phyloP scores from a whole-genome alignment of 768 basidiomycete genomes.

The Podaxis carcinomalis region DNA sequence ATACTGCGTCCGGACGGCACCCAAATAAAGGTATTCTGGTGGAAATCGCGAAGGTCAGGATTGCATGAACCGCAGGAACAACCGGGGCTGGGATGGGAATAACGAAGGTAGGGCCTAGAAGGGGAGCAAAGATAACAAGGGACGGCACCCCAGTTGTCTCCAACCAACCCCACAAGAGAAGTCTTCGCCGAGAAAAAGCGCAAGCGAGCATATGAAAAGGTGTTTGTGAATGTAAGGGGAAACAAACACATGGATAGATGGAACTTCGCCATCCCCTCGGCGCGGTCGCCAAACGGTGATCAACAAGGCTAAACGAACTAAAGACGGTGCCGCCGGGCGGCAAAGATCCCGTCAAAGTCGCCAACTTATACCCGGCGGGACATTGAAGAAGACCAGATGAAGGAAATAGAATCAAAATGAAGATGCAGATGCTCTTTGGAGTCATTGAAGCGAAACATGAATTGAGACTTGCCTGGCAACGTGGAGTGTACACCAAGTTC shows the following conservation, averaged over 20 bases:
- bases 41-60: constrained; percentile 14
- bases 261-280: neutral
- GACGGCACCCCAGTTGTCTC: neutral
- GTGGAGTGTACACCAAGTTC: constrained; percentile 63
- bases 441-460: neutral
- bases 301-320: constrained; percentile 6
- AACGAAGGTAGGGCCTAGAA: constrained; percentile 17
- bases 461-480: constrained; percentile 39
- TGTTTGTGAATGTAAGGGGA: neutral
- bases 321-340: constrained; percentile 10
- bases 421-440: neutral
- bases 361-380: constrained; percentile 7
- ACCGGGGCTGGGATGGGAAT: constrained; percentile 16
- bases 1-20: constrained; percentile 54
- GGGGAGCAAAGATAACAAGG: neutral
- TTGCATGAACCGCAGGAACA: constrained; percentile 14
- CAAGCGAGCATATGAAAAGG: neutral
- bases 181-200: neutral
- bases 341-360: constrained; percentile 4
- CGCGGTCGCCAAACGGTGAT: constrained; percentile 4
- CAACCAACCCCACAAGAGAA: neutral
- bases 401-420: neutral
- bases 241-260: constrained; percentile 5
- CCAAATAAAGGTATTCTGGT: constrained; percentile 68
- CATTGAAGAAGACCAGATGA: neutral